These are phyloP conservation scores for Salvia rosmarinus DNA, from an alignment of 257 asterid genomes.

Conservation along the genomic window DNA sequence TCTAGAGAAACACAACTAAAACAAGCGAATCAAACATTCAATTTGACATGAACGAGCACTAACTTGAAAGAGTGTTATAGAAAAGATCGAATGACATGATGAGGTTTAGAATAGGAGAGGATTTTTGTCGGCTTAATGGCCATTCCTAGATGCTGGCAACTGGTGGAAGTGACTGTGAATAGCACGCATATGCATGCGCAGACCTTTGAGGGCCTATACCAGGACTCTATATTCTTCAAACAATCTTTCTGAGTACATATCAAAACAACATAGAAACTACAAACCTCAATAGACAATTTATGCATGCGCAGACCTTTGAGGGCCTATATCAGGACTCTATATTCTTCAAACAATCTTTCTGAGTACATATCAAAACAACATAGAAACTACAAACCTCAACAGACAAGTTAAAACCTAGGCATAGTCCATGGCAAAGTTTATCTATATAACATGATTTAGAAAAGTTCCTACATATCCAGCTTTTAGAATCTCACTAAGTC, in stretches of 20 bases:
- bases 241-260: neutral
- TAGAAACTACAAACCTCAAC: neutral
- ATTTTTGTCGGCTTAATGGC: slow-evolving; percentile 13
- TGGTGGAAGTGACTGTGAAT: neutral
- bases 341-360: neutral
- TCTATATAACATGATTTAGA: neutral
- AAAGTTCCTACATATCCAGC: neutral
- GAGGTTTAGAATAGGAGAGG: neutral
- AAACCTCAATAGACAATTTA: neutral
- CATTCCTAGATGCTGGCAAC: slow-evolving; percentile 10
- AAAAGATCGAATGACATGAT: slow-evolving; percentile 31
- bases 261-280: neutral
- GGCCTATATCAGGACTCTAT: neutral
- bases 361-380: neutral
- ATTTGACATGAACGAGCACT: slow-evolving; percentile 42
- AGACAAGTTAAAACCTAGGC: slow-evolving; percentile 4
- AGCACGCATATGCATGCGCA: neutral
- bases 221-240: neutral
- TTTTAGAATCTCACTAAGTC: neutral
- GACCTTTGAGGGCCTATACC: slow-evolving; percentile 6
- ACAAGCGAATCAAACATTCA: slow-evolving; percentile 21
- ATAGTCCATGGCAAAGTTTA: neutral
- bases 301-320: neutral
- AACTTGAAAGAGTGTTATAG: slow-evolving; percentile 33
- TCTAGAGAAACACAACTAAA: neutral